Conservation (phyloP, 1,139 yeast species). For the Geotrichum australiense region DNA sequence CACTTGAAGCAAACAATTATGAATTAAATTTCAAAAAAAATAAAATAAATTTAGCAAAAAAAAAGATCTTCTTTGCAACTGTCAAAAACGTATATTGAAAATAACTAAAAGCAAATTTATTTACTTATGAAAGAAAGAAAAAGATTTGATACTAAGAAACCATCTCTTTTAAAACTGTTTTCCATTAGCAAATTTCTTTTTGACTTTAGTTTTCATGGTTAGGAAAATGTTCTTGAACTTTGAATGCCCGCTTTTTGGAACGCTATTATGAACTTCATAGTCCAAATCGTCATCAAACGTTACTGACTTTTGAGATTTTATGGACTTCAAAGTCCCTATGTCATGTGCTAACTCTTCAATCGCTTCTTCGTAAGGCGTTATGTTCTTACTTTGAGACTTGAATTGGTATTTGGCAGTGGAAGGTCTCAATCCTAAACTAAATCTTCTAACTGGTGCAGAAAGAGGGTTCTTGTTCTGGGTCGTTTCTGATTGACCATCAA, state of each 20-base stretch:
- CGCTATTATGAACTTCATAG: neutral
- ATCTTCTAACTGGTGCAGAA: neutral
- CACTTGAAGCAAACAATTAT: too few relatives aligned
- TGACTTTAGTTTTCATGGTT: conserved; percentile 7
- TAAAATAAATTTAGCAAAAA: neutral
- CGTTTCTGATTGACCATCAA: neutral
- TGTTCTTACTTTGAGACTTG: neutral
- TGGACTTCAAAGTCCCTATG: conserved; percentile 10
- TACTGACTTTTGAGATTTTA: conserved; percentile 2
- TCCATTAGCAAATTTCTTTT: conserved; percentile 1
- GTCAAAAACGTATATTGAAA: neutral
- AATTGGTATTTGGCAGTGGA: neutral
- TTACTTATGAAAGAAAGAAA: neutral
- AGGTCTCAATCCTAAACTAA: conserved; percentile 1
- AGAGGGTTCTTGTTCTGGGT: too few relatives aligned
- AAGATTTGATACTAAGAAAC: neutral
- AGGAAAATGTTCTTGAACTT: conserved; percentile 12
- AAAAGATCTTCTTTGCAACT: neutral
- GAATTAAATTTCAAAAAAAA: neutral
- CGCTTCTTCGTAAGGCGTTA: conserved; percentile 3
- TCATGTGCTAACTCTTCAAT: conserved; percentile 14
- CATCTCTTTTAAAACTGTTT: neutral
- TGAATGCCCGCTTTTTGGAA: neutral
- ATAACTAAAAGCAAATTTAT: neutral
- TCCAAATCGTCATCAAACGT: neutral